Evolutionary conservation across 805 yeast species (phyloP).

Genomic region (Phaffomyces opuntiae): DNA sequence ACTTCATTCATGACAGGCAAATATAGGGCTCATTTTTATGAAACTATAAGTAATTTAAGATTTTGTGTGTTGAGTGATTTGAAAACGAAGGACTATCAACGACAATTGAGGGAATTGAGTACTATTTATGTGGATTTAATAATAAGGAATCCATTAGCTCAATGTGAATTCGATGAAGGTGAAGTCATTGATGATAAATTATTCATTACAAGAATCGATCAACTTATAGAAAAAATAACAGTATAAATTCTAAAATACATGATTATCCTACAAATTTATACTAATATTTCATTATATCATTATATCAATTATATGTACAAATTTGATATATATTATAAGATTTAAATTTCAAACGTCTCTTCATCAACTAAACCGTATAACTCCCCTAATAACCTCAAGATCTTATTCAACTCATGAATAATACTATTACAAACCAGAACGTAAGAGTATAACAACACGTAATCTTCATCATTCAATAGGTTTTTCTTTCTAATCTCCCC

Average conservation of each 20-base stretch:
- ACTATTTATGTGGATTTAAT: slow-evolving; percentile 52
- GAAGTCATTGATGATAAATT: slow-evolving; percentile 19
- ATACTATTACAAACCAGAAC: slow-evolving; percentile 64
- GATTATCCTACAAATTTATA: too few species aligned
- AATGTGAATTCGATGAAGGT: slow-evolving; percentile 49
- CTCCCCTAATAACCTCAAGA: slow-evolving; percentile 47
- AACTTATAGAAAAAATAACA: slow-evolving; percentile 19
- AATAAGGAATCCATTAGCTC: slow-evolving; percentile 53
- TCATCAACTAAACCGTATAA: slow-evolving; percentile 57
- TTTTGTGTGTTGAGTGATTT: slow-evolving; percentile 71
- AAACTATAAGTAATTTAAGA: slow-evolving; percentile 72
- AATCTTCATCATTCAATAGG: slow-evolving; percentile 56
- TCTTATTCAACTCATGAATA: slow-evolving; percentile 53
- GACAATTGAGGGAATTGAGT: slow-evolving; percentile 46
- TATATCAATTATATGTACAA: too few species aligned
- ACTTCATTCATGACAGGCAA: slow-evolving; percentile 62
- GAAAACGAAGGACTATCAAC: slow-evolving; percentile 45
- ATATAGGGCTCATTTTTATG: slow-evolving; percentile 74
- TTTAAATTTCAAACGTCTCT: slow-evolving; percentile 19
- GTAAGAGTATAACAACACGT: slow-evolving; percentile 70
- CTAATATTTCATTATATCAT: too few species aligned
- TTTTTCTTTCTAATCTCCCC: slow-evolving; percentile 44
- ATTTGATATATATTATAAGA: slow-evolving; percentile 4
- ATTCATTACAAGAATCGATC: not conserved
- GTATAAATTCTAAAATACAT: not conserved